phyloP scores from a whole-genome alignment of 306 rosid species.

The Arachis hypogaea region DNA sequence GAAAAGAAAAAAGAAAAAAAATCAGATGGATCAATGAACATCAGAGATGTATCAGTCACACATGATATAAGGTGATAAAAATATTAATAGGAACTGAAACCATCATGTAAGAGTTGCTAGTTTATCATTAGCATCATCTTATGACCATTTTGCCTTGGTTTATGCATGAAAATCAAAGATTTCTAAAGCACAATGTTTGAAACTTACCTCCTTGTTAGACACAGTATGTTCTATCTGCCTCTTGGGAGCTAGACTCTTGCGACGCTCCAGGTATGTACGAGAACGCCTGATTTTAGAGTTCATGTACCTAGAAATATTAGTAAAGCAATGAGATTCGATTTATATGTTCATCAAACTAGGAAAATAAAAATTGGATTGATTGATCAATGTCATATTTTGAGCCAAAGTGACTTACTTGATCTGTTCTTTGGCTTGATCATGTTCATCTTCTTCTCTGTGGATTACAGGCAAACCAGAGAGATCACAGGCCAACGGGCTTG shows the following conservation, averaged over 20 bases:
- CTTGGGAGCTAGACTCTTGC: slow-evolving; percentile 44
- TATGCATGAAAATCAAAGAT: neutral
- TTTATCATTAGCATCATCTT: neutral
- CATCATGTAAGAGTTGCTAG: neutral
- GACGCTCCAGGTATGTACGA: slow-evolving; percentile 48
- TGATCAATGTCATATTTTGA: slow-evolving; percentile 15
- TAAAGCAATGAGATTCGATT: slow-evolving; percentile 7
- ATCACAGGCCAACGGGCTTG: slow-evolving; percentile 78
- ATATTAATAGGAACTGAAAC: slow-evolving; percentile 16
- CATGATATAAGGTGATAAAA: neutral
- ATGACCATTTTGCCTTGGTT: neutral
- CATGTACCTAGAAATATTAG: slow-evolving; percentile 49
- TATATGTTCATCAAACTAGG: neutral
- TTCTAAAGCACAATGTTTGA: slow-evolving; percentile 29
- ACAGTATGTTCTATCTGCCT: slow-evolving; percentile 44
- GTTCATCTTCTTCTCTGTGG: slow-evolving; percentile 51
- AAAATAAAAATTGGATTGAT: slow-evolving; percentile 3
- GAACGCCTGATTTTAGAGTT: slow-evolving; percentile 67
- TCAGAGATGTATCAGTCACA: slow-evolving; percentile 22
- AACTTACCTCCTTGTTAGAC: slow-evolving; percentile 53
- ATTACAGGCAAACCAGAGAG: slow-evolving; percentile 73
- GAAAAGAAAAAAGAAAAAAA: neutral
- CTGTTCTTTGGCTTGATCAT: slow-evolving; percentile 53
- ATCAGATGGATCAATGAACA: neutral
- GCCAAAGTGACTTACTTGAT: slow-evolving; percentile 63